Evolutionary conservation across 306 rosid genomes (phyloP), one percentile per base, ranked within the genome.

Genomic region (Prunus fruticosa): DNA sequence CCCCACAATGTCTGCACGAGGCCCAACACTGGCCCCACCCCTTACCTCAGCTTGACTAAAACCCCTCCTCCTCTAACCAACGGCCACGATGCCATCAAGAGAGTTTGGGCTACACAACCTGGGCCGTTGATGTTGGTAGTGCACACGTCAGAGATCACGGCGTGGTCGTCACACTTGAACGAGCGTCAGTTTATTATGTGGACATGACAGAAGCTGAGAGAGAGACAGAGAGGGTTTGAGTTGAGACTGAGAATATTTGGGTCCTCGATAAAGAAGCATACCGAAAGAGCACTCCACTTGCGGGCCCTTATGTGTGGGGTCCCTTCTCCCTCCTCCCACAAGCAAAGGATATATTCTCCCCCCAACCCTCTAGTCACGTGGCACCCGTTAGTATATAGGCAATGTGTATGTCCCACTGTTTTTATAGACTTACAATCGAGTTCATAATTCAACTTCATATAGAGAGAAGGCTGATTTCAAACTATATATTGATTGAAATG

Each of bases 221-320:
- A 14, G 63, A 12, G 60, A 38, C 43, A 28, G 71, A 67, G 32
- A 28, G 63, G 3, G 45, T 11, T n/a, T 38, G 43, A 38, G 43
- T 38, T 38, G 9, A 19, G 64, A 19, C 54, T 46, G 82, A 82
- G 90, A 95, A 96, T 96, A 91, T 95, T 96, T 96, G 89, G 96
- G 93, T 85, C 85, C 76, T 83, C 96, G 97, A 87, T 83, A 92
- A 96, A 92, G 97, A 88, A 80, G 84, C 87, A 84, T 89, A 85
- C 90, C 96, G 82, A 88, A 88, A 90, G 93, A 89, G 83, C 95
- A 90, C 97, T 83, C 97, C 76, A 80, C 77, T 76, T 41, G 82
- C 22, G 87, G 91, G 78, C 91, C 88, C 72, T 72, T 19, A 20
- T 9, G 20, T 0, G 77, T 82, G 88, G 91, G 82, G 81, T 82